These are phyloP conservation scores for Corchorus olitorius DNA, from an alignment of 345 rosid species.

Conservation along the genomic window DNA sequence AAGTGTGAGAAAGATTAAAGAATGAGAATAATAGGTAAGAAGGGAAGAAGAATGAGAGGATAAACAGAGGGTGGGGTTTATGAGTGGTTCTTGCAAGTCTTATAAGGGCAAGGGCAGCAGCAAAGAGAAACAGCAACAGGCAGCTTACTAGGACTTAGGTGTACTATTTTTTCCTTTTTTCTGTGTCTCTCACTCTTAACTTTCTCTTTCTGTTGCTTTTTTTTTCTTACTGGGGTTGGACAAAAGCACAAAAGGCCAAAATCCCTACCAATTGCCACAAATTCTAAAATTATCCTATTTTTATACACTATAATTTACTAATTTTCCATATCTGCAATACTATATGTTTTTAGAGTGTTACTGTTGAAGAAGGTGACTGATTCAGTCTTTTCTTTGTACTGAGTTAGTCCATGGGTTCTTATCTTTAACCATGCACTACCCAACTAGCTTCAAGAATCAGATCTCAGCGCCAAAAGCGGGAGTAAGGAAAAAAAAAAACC, in stretches of 20 bases:
- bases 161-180: constrained; percentile 12
- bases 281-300: constrained; percentile 1
- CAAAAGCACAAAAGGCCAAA: constrained; percentile 52
- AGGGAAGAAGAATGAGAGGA: constrained; percentile 14
- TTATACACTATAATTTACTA: neutral
- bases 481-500: neutral
- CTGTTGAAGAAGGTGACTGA: too few species aligned
- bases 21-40: neutral
- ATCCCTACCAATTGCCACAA: constrained; percentile 21
- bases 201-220: neutral
- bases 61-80: constrained; percentile 25
- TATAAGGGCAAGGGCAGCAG: constrained; percentile 30
- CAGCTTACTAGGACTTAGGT: neutral
- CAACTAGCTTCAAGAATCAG: neutral
- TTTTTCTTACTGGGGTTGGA: constrained; percentile 24
- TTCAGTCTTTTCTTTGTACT: too few species aligned
- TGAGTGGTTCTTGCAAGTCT: constrained; percentile 30
- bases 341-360: neutral
- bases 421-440: neutral
- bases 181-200: neutral
- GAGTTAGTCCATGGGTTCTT: neutral
- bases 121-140: neutral
- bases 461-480: constrained; percentile 30
- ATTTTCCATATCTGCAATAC: neutral
- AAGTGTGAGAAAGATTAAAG: neutral